A percentile compares a stretch with the other conserved stretches of the same genome.
These are phyloP conservation scores for Onygena corvina DNA, from an alignment of 2,329 filamentous ascomycete genomes.

Conservation along the genomic window DNA sequence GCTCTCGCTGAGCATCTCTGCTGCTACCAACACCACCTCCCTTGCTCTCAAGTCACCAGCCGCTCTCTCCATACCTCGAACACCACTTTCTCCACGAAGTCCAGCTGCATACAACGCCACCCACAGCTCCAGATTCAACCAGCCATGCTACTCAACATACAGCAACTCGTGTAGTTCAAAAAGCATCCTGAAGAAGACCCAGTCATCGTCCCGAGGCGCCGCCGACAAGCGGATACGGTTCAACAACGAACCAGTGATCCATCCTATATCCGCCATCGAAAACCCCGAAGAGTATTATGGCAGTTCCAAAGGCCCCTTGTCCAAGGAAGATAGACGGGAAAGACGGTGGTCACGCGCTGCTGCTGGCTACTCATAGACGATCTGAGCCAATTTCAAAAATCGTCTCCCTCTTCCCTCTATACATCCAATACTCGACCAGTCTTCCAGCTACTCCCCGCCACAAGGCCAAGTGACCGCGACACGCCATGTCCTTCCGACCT, in stretches of 20 bases:
- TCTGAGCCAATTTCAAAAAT: neutral
- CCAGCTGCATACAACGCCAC: slow-evolving; percentile 24
- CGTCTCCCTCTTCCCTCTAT: neutral
- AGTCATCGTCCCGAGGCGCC: slow-evolving; percentile 13
- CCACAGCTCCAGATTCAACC: slow-evolving; percentile 28
- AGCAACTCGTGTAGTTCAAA: slow-evolving; percentile 35
- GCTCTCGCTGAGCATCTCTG: slow-evolving; percentile 37
- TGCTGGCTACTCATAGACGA: neutral
- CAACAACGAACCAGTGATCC: slow-evolving; percentile 33
- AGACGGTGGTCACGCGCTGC: slow-evolving; percentile 29
- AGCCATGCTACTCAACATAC: slow-evolving; percentile 30
- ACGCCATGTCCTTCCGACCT: neutral
- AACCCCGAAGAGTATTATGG: slow-evolving; percentile 39
- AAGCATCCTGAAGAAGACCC: slow-evolving; percentile 38
- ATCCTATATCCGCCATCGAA: slow-evolving; percentile 39
- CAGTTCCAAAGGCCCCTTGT: slow-evolving; percentile 27
- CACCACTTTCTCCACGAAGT: slow-evolving; percentile 34
- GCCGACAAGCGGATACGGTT: slow-evolving; percentile 34
- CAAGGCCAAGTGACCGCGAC: neutral
- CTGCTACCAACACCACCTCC: slow-evolving; percentile 25
- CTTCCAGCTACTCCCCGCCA: neutral
- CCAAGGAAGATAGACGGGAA: slow-evolving; percentile 37
- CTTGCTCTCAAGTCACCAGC: slow-evolving; percentile 36
- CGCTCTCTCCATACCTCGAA: slow-evolving; percentile 23
- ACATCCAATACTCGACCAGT: neutral